Conservation (phyloP, 495 filamentous ascomycete genomes). For the Pseudevernia furfuracea region DNA sequence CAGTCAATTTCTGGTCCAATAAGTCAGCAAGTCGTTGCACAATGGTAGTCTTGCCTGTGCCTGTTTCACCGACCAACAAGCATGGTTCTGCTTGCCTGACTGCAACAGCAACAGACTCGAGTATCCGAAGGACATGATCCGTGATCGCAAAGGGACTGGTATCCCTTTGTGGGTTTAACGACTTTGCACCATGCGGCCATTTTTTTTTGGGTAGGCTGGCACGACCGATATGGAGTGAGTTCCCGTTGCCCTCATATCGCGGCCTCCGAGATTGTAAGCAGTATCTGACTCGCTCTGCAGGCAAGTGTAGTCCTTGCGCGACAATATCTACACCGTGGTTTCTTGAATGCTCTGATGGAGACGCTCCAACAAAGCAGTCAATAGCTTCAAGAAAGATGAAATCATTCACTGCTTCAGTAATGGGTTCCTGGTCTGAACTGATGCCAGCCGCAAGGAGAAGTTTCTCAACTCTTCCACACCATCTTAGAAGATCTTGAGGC, state of each 20-base stretch:
- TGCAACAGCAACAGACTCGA: conserved; percentile 81
- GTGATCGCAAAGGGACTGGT: conserved; percentile 59
- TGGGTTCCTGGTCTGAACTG: conserved; percentile 64
- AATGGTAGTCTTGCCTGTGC: conserved; percentile 93
- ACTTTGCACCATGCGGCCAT: conserved; percentile 22
- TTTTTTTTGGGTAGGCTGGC: conserved; percentile 46
- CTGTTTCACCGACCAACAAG: conserved; percentile 92
- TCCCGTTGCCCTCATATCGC: conserved; percentile 49
- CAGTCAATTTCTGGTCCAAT: conserved; percentile 72
- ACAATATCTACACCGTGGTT: conserved; percentile 56
- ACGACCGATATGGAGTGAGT: conserved; percentile 58
- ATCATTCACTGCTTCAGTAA: conserved; percentile 63
- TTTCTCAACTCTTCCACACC: conserved; percentile 66
- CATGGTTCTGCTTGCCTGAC: conserved; percentile 80
- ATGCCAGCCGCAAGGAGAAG: conserved; percentile 51
- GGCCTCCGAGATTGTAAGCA: conserved; percentile 63
- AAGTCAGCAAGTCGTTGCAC: conserved; percentile 84
- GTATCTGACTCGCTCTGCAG: conserved; percentile 65
- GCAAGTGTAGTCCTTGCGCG: conserved; percentile 77
- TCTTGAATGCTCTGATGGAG: conserved; percentile 59
- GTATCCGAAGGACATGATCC: conserved; percentile 56
- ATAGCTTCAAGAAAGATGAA: conserved; percentile 84
- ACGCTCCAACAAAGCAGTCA: conserved; percentile 76
- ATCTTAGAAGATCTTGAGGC: conserved; percentile 80
- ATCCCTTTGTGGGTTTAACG: conserved; percentile 20